Percentiles rank a stretch among this genome's conserved stretches.
phyloP scores from a whole-genome alignment of 306 rosid species.

The Quercus alba region DNA sequence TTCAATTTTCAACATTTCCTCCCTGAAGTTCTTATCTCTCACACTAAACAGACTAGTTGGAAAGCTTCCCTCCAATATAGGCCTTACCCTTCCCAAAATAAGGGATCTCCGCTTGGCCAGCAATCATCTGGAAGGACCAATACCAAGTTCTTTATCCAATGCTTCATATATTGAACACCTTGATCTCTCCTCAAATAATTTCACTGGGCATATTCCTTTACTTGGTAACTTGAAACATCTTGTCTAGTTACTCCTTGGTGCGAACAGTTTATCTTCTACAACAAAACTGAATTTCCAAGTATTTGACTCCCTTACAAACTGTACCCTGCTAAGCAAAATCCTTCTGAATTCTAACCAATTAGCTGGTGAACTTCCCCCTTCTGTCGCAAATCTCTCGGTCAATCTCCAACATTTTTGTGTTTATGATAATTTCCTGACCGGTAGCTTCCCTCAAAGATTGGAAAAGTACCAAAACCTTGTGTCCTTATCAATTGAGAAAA shows the following conservation, averaged over 20 bases:
- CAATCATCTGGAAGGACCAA: slow-evolving; percentile 26
- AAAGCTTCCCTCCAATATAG: too few relatives aligned
- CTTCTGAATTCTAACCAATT: slow-evolving; percentile 19
- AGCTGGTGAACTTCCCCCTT: slow-evolving; percentile 34
- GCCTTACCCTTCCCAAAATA: too few relatives aligned
- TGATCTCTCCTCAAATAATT: slow-evolving; percentile 22
- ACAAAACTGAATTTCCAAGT: slow-evolving; percentile 21
- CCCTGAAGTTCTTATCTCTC: too few relatives aligned
- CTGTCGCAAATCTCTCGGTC: slow-evolving; percentile 24
- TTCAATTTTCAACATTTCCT: too few relatives aligned
- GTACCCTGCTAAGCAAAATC: slow-evolving; percentile 10
- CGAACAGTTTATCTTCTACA: slow-evolving; percentile 19
- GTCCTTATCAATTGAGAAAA: slow-evolving; percentile 26
- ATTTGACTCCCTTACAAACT: slow-evolving; percentile 31
- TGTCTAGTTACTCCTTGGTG: slow-evolving; percentile 1
- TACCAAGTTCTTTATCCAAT: slow-evolving; percentile 40
- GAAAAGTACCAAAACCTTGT: slow-evolving; percentile 17
- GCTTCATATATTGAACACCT: slow-evolving; percentile 18
- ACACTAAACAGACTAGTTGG: too few relatives aligned
- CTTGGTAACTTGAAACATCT: slow-evolving; percentile 32
- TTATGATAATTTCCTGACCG: slow-evolving; percentile 12
- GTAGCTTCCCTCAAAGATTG: slow-evolving; percentile 32
- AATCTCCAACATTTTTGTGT: slow-evolving; percentile 31
- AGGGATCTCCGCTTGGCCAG: slow-evolving; percentile 1
- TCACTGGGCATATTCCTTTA: slow-evolving; percentile 21